Evolutionary conservation across 2,329 filamentous ascomycete genomes (phyloP).

Genomic region (Fonsecaea monophora): DNA sequence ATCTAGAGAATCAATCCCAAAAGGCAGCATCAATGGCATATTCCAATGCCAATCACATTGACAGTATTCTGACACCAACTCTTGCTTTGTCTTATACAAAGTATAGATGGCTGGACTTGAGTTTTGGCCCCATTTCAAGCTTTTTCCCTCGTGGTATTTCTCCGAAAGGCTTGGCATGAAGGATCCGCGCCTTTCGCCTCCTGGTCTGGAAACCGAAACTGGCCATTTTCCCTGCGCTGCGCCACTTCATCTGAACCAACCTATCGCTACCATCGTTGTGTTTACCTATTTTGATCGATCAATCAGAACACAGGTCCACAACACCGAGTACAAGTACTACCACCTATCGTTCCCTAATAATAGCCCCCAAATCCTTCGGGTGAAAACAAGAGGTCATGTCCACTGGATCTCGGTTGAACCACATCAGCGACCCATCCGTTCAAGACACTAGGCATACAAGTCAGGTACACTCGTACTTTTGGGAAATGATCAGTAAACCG

Average conservation of each 20-base stretch:
- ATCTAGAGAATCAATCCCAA: neutral
- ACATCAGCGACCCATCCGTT: neutral
- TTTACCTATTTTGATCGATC: neutral
- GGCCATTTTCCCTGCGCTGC: neutral
- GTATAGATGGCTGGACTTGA: no score
- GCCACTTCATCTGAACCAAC: neutral
- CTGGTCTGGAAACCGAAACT: neutral
- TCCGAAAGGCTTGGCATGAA: neutral
- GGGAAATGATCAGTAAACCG: neutral
- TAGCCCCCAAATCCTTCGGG: neutral
- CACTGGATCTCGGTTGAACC: neutral
- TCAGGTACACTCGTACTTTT: neutral
- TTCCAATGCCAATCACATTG: no score
- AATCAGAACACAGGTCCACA: neutral
- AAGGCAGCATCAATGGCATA: neutral
- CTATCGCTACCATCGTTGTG: no score
- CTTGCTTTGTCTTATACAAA: no score
- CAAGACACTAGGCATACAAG: neutral
- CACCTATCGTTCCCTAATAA: neutral
- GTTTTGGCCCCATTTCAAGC: no score
- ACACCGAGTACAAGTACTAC: no score
- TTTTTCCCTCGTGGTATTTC: no score
- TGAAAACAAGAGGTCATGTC: neutral
- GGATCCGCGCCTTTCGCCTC: neutral
- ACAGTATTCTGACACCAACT: no score